Evolutionary conservation across 2,329 filamentous ascomycete genomes (phyloP).

Genomic region (Epichloe scottii): DNA sequence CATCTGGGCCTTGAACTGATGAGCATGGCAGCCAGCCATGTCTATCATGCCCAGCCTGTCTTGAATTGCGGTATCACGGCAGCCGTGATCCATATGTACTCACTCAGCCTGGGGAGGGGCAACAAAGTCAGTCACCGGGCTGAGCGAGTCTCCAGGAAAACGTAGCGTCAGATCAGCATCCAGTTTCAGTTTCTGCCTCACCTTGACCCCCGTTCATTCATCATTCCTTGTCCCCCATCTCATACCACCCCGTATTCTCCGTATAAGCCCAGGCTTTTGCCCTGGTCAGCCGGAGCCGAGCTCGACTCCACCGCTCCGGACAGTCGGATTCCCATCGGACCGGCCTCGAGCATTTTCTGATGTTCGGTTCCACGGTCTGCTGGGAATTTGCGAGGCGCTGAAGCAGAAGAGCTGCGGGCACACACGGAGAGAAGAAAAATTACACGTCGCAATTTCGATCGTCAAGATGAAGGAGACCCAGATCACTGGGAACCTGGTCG

Average conservation of each 20-base stretch:
- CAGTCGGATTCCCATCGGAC: background rate
- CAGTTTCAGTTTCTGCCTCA: background rate
- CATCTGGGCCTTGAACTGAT: background rate
- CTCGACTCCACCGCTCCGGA: background rate
- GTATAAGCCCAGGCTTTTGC: no score
- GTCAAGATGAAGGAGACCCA: conserved; percentile 2
- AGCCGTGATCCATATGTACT: background rate
- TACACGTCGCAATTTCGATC: conserved; percentile 3
- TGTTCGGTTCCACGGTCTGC: background rate
- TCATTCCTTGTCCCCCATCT: background rate
- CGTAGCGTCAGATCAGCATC: background rate
- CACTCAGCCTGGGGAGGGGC: background rate
- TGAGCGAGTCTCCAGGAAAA: background rate
- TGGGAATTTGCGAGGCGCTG: background rate
- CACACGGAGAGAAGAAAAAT: background rate
- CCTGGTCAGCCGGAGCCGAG: background rate
- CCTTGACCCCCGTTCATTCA: background rate
- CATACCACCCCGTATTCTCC: background rate
- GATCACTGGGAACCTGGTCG: conserved; percentile 3
- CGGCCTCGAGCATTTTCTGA: background rate
- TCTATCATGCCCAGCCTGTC: background rate
- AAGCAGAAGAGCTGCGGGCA: background rate
- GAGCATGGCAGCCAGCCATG: background rate
- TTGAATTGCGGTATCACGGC: background rate
- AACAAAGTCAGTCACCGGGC: background rate